phyloP scores from a whole-genome alignment of 2,329 filamentous ascomycete genomes.

The Byssothecium circinans region DNA sequence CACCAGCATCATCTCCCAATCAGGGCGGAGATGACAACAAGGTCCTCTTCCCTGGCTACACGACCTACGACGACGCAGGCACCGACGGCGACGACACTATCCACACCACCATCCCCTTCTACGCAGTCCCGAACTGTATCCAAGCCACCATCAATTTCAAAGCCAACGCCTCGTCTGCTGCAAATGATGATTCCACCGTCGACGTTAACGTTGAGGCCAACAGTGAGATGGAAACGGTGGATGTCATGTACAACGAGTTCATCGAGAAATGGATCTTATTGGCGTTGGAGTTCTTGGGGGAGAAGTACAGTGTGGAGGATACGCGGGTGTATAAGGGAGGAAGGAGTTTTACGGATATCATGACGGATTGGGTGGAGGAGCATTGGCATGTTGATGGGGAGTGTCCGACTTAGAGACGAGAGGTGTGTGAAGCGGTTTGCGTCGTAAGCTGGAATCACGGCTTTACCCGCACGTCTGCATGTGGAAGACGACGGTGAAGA shows the following conservation, averaged over 20 bases:
- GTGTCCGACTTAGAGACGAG: neutral
- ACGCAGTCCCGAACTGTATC: conserved; percentile 80
- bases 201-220: too few species aligned
- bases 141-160: conserved; percentile 66
- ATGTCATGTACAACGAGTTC: conserved; percentile 90
- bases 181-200: too few species aligned
- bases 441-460: neutral
- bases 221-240: conserved; percentile 58
- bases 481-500: too few species aligned
- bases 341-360: conserved; percentile 58
- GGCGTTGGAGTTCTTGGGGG: conserved; percentile 66
- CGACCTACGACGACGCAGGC: conserved; percentile 82
- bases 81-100: conserved; percentile 87
- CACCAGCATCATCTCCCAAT: neutral
- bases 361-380: conserved; percentile 61
- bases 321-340: conserved; percentile 56
- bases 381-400: conserved; percentile 50
- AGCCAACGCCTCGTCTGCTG: too few species aligned
- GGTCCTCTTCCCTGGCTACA: conserved; percentile 74
- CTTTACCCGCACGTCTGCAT: too few species aligned
- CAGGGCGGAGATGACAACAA: conserved; percentile 4
- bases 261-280: conserved; percentile 79
- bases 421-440: too few species aligned
- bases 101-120: conserved; percentile 73
- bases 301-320: conserved; percentile 54